These are phyloP conservation scores for Atkinsonella texensis DNA, from an alignment of 2,329 filamentous ascomycete species.

Conservation along the genomic window DNA sequence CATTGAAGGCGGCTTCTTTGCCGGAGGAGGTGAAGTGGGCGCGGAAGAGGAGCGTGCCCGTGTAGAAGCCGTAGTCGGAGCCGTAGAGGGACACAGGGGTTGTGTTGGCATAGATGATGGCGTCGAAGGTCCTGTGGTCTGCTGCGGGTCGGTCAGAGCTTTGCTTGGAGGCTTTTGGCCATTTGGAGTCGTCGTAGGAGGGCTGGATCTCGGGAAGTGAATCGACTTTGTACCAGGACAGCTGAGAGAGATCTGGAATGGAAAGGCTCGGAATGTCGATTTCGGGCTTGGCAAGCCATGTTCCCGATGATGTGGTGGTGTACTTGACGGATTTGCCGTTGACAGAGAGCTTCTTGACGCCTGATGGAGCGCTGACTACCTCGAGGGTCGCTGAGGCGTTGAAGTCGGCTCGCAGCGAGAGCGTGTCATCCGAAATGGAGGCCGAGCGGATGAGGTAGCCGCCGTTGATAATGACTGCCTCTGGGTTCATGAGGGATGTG, in stretches of 20 bases:
- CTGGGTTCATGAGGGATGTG: conserved; percentile 22
- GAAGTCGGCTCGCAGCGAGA: conserved; percentile 58
- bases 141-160: conserved; percentile 28
- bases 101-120: conserved; percentile 40
- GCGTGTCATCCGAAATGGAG: conserved; percentile 37
- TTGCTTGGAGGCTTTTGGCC: conserved; percentile 26
- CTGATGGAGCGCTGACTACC: conserved; percentile 48
- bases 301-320: conserved; percentile 26
- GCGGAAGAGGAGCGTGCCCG: conserved; percentile 56
- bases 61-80: conserved; percentile 63
- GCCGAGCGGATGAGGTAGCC: conserved; percentile 54
- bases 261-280: conserved; percentile 35
- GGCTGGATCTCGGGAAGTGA: conserved; percentile 55
- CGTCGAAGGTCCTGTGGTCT: conserved; percentile 45
- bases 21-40: conserved; percentile 56
- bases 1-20: conserved; percentile 41
- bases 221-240: conserved; percentile 60
- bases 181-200: conserved; percentile 56
- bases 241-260: conserved; percentile 32
- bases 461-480: conserved; percentile 46
- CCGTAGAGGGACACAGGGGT: conserved; percentile 58
- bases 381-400: conserved; percentile 52
- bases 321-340: conserved; percentile 28
- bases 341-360: conserved; percentile 30
- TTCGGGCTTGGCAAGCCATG: conserved; percentile 36